Evolutionary conservation across 148 eudicot species (phyloP).

Genomic region (Rhododendron henanense): DNA sequence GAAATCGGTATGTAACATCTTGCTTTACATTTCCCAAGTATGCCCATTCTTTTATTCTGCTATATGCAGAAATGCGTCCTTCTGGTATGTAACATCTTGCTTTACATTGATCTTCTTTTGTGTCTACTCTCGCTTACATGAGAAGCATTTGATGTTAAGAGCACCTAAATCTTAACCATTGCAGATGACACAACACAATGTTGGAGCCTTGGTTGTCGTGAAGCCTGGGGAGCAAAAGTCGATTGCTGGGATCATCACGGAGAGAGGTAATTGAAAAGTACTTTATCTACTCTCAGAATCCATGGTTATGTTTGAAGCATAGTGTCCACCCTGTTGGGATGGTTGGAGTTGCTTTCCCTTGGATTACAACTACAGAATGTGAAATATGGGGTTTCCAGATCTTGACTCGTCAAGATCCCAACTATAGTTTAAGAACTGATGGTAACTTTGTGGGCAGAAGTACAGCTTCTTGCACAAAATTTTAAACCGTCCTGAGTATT

Average conservation of each 20-base stretch:
- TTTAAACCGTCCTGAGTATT: not conserved
- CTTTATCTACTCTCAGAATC: not conserved
- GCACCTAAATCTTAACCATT: conserved; percentile 9
- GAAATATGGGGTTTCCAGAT: not conserved
- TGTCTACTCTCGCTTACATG: not conserved
- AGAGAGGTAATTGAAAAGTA: conserved; percentile 60
- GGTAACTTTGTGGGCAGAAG: not conserved
- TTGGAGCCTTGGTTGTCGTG: conserved; percentile 95
- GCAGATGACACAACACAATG: conserved; percentile 99
- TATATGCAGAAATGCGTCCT: not conserved
- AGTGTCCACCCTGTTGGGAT: not conserved
- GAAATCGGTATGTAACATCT: conserved; percentile 61
- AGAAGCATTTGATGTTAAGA: not conserved
- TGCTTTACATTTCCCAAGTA: not conserved
- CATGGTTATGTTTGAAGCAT: not conserved
- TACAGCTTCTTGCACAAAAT: not conserved
- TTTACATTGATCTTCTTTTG: not conserved
- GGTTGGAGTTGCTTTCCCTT: not conserved
- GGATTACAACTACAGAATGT: not conserved
- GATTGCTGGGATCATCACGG: conserved; percentile 94
- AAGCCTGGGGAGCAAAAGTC: conserved; percentile 81
- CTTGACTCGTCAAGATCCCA: not conserved
- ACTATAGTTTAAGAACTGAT: not conserved
- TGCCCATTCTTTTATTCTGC: not conserved
- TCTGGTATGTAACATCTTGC: no score